Evolutionary conservation across 306 rosid species (phyloP), one percentile per base, ranked within the genome.

Genomic region (Trifolium fragiferum): DNA sequence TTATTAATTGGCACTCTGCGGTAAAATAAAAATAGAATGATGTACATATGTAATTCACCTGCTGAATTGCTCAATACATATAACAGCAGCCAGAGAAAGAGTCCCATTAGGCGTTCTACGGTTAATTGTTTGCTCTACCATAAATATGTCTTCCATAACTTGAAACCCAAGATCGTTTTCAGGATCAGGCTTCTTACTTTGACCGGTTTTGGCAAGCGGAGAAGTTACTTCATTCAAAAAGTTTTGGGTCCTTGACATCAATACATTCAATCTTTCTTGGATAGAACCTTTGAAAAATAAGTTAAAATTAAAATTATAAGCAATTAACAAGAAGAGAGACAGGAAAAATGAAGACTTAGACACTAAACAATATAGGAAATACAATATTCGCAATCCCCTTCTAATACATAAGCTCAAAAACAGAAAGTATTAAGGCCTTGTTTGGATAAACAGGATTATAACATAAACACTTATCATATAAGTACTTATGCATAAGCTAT

Each of bases 31-130:
- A 21, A 68, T 41, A 19, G 21, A 23, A 72, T 64, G 54, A 20
- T 23, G 46, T 20, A 63, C 35, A 41, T 38, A 41, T 38, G 78
- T 63, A 68, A 70, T 78, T 88, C 86, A 94, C 98, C 98, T 91
- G 98, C 98, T 90, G 84, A 94, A 91, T 86, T 94, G 98, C 84
- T 94, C 98, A 53, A 91, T 86, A 38, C 95, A 94, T 67, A 84
- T 84, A 63, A 91, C 78, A 74, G 97, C 96, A 69, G 95, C 91
- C 23, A 86, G 76, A 79, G 98, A 94, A 77, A 94, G 98, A 72
- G 12, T 75, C 74, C 98, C 97, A 73, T 81, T 60, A 11, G 91
- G 88, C 41, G 86, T 88, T 82, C 74, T 86, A 87, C 87, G 90
- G 49, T 86, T 80, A 71, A 94, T 73, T 5, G 97, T 94, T 76